A percentile compares a stretch with the other conserved stretches of the same genome.
Evolutionary conservation across 2,329 filamentous ascomycete genomes (phyloP).

Genomic region (Helotiales sp.): DNA sequence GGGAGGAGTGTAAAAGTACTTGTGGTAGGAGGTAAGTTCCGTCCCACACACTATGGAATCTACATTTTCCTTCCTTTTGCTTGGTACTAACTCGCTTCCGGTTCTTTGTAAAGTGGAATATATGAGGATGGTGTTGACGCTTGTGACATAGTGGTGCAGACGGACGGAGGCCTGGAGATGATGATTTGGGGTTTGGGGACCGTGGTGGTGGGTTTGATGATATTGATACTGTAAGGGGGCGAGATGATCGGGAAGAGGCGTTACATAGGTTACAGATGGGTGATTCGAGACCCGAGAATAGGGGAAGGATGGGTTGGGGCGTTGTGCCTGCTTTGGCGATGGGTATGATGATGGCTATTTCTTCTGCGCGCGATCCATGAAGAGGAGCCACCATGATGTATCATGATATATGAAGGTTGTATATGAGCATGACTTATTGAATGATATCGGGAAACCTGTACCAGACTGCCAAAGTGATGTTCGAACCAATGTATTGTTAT

Average conservation of each 20-base stretch:
- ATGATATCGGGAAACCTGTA: not conserved
- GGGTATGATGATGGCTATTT: not conserved
- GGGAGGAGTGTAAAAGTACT: conserved; percentile 21
- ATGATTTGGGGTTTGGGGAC: not conserved
- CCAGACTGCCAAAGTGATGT: not conserved
- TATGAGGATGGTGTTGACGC: conserved; percentile 1
- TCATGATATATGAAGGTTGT: not conserved
- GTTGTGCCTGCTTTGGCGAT: not conserved
- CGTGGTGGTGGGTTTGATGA: not conserved
- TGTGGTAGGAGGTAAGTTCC: conserved; percentile 15
- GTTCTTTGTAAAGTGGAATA: not conserved
- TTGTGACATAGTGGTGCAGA: not conserved
- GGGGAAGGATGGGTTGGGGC: not conserved
- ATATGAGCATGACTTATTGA: not conserved
- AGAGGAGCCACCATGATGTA: not conserved
- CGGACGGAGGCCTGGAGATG: not conserved
- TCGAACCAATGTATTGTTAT: not conserved
- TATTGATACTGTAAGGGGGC: not conserved
- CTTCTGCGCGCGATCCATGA: too few species aligned
- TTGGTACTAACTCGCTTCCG: not conserved
- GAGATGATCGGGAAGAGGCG: not conserved
- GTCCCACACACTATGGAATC: not conserved
- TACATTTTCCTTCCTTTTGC: not conserved
- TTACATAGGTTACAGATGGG: not conserved
- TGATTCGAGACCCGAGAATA: not conserved